phyloP scores from a whole-genome alignment of 768 basidiomycete species.

The Boletus pseudopeckii region DNA sequence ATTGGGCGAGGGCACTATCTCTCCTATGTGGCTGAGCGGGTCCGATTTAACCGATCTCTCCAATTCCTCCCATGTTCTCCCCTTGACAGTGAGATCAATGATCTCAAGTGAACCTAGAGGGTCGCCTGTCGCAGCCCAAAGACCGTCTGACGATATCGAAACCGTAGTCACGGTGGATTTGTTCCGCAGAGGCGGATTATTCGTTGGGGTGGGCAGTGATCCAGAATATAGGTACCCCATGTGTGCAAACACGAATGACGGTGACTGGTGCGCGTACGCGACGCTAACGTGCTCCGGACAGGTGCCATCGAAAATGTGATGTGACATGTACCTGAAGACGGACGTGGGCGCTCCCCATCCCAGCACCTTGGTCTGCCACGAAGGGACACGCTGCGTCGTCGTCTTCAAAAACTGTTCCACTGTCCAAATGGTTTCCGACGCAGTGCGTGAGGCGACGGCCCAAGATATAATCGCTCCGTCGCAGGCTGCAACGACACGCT shows the following conservation, averaged over 20 bases:
- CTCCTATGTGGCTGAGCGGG: background rate
- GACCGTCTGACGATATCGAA: slow-evolving; percentile 22
- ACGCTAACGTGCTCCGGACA: background rate
- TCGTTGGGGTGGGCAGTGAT: background rate
- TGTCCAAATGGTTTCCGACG: background rate
- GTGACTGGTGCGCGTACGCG: slow-evolving; percentile 2
- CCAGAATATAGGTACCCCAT: background rate
- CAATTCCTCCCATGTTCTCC: background rate
- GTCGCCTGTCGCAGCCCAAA: slow-evolving; percentile 12
- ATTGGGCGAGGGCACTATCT: background rate
- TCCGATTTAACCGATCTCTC: background rate
- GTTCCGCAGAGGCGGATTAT: background rate
- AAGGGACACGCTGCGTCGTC: background rate
- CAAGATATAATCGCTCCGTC: slow-evolving; percentile 9
- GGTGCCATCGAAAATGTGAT: background rate
- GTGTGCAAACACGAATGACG: slow-evolving; percentile 3
- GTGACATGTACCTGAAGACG: background rate
- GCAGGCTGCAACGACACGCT: slow-evolving; percentile 3
- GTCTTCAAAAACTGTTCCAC: background rate
- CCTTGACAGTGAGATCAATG: background rate
- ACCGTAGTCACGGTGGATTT: background rate
- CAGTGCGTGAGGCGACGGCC: slow-evolving; percentile 4
- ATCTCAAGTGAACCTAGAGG: slow-evolving; percentile 5
- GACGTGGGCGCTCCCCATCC: slow-evolving; percentile 6
- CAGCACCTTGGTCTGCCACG: slow-evolving; percentile 3